Conservation (phyloP, 257 asterid species). For the Pogostemon cablin region DNA sequence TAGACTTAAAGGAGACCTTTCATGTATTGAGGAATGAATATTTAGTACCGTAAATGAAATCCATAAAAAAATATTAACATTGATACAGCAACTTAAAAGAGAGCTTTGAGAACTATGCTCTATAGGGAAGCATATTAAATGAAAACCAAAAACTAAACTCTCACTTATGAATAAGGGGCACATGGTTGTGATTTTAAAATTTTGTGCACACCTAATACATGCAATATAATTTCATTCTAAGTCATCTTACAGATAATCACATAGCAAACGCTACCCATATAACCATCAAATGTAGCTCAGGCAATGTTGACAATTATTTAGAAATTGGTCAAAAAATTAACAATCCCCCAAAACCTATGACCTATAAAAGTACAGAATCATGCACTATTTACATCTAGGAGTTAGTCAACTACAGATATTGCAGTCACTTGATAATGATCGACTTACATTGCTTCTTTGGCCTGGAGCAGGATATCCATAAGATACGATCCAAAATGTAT, state of each 20-base stretch:
- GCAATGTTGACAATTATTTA: constrained; percentile 7
- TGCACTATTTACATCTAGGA: not conserved
- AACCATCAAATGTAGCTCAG: constrained; percentile 2
- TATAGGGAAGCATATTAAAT: constrained; percentile 8
- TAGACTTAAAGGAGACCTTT: constrained; percentile 2
- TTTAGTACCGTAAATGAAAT: constrained; percentile 20
- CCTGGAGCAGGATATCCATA: too few species aligned
- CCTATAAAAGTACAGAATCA: not conserved
- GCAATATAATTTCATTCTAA: not conserved
- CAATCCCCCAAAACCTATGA: constrained; percentile 21
- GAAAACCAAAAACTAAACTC: constrained; percentile 4
- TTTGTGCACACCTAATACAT: not conserved
- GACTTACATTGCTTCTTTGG: too few species aligned
- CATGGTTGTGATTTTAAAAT: constrained; percentile 19
- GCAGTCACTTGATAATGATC: too few species aligned
- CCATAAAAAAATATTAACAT: constrained; percentile 6
- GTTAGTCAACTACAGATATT: constrained; percentile 4
- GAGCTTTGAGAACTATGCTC: constrained; percentile 24
- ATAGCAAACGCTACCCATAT: constrained; percentile 2
- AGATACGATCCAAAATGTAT: too few species aligned
- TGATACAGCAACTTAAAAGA: constrained; percentile 13
- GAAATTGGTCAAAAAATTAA: constrained; percentile 24
- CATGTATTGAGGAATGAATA: constrained; percentile 19
- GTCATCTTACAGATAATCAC: constrained; percentile 1
- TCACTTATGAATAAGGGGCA: not conserved